Base-by-base conservation (phyloP, 106 monocot genomes). In the Platanthera guangdongensis region DNA sequence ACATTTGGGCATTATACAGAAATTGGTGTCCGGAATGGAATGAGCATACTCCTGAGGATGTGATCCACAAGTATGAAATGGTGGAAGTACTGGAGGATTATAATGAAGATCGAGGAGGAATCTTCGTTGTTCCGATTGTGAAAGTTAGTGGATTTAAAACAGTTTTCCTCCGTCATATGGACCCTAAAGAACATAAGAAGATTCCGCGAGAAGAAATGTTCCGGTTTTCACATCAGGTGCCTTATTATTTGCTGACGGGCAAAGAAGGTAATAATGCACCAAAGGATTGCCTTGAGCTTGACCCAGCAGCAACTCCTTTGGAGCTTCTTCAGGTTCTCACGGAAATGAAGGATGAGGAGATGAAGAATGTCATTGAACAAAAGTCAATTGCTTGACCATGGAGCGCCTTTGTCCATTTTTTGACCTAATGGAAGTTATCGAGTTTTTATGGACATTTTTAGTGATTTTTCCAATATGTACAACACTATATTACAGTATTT, bases 111-210 rank as follows among this genome's bases (percentile, higher is more conserved):
- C 83, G 76, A 78, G 88, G 76, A 78, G 88, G 88, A 50, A 55
- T 88, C 47, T 68, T 76, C 52, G 85, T 88, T 22, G 72, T 79
- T 63, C 83, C 85, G 14, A 64, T 88, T 28, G 85, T 83, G 59
- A 88, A 88, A 59, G 83, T 88, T 83, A 75, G 77, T 72, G 88
- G 88, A 51, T 88, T 88, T 50, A 88, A 88, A 76, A 88, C 88
- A 28, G 88, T 88, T 57, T 88, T 85, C 75, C 80, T 69, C 21
- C 75, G 83, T 69, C 83, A 81, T 47, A 16, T 69, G 69, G 88
- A 85, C 67, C 80, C 75, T 47, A 78, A 73, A 47, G 81, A 85
- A 57, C 78, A 74, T 6, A 88, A 79, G 71, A 81, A 63, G 68
- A 85, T 88, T 46, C 85, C 81, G n/a, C 80, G 73, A 39, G 80